Base-by-base conservation (phyloP, 805 yeast species). In the Starmerella stigmatis region DNA sequence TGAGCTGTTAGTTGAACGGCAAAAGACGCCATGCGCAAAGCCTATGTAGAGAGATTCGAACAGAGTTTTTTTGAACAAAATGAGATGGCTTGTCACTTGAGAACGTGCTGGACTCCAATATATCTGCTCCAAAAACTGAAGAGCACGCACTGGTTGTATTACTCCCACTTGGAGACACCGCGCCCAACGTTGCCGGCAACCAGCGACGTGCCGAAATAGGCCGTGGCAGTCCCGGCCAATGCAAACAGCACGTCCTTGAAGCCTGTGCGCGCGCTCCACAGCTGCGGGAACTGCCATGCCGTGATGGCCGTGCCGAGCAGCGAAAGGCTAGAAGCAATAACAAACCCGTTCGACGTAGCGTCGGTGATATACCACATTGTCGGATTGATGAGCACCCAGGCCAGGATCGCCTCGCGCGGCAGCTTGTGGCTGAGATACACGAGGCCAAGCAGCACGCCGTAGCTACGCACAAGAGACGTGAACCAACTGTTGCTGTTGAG, bases 171-270 rank as follows among this genome's bases (percentile, higher is more conserved):
- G 6, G 32, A 12, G 2, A 46, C 19, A 2, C 47, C 47, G 5
- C 70, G 55, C 16, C 69, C 70, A 11, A 66, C 53, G 47, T 62
- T 61, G 16, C 70, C 70, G 41, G 64, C 62, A 37, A 64, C 56
- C 17, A 66, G 53, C 20, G 64, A 54, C 33, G 67, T 60, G 49
- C 67, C 63, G 44, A 65, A 66, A 26, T 33, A 48, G 11, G 55
- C 52, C 3, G 57, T 47, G n/a, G 50, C 52, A 10, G 49, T 34
- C 22, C 46, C 44, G 6, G 46, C 33, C 38, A 46, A 22, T 7
- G 43, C 37, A 16, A 42, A 13, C 19, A 39, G 19, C 12, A 28
- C 38, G 16, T 30, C 44, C 17, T 21, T 19, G 26, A 15, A 29
- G 22, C 34, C 25, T 4, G 25, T 4, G 20, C 10, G 21, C 23